Percentiles rank a stretch among this genome's conserved stretches.
These are phyloP conservation scores for Irpex rosettiformis DNA, from an alignment of 1,284 basidiomycete genomes.

Conservation along the genomic window DNA sequence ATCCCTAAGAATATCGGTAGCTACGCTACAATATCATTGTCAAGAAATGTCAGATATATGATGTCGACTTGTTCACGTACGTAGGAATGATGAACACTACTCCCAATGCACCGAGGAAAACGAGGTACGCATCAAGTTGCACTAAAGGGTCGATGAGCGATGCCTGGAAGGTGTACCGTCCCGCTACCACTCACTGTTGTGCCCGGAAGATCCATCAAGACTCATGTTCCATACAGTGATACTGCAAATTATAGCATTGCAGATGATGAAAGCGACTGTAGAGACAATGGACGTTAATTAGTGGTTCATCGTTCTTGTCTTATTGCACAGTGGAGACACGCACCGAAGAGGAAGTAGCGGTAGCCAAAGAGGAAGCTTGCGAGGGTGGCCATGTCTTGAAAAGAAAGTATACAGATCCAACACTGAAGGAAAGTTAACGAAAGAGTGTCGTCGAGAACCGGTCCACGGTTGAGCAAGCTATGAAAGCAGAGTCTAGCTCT, in stretches of 20 bases:
- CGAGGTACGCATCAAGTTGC: slow-evolving; percentile 57
- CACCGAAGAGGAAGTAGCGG: slow-evolving; percentile 31
- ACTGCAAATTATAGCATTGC: slow-evolving; percentile 62
- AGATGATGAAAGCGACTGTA: slow-evolving; percentile 58
- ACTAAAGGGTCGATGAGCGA: slow-evolving; percentile 26
- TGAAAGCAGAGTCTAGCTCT: slow-evolving; percentile 31
- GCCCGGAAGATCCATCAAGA: slow-evolving; percentile 32
- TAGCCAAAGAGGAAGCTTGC: slow-evolving; percentile 24
- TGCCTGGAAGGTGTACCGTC: neutral
- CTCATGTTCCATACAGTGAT: slow-evolving; percentile 69
- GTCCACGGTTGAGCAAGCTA: slow-evolving; percentile 26
- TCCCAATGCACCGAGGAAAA: slow-evolving; percentile 57
- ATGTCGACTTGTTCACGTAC: slow-evolving; percentile 36
- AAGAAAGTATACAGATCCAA: slow-evolving; percentile 14
- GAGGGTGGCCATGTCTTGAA: slow-evolving; percentile 22
- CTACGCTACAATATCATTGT: slow-evolving; percentile 40
- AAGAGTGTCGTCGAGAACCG: slow-evolving; percentile 23
- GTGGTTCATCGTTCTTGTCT: neutral
- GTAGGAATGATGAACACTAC: slow-evolving; percentile 56
- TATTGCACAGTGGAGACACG: slow-evolving; percentile 4
- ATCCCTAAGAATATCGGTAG: slow-evolving; percentile 52
- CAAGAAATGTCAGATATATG: neutral
- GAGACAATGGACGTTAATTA: neutral
- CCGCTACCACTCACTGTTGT: slow-evolving; percentile 31
- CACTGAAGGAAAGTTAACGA: slow-evolving; percentile 5